Evolutionary conservation across 164 flowering plant genomes (phyloP).

Genomic region (Euptelea pleiosperma): DNA sequence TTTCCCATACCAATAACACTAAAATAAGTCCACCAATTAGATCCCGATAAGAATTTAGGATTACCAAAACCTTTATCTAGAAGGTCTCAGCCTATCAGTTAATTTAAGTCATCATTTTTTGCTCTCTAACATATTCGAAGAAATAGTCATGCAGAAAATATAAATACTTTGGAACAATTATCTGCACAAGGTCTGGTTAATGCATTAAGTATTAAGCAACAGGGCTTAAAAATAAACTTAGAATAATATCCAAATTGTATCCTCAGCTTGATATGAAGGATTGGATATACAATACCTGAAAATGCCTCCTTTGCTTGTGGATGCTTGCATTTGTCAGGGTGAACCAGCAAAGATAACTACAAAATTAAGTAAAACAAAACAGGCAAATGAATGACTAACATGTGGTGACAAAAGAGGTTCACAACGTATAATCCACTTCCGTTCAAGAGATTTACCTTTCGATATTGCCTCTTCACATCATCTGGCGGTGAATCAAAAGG

Average conservation of each 20-base stretch:
- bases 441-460: constrained; percentile 56
- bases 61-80: too few relatives aligned
- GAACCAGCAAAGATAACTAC: constrained; percentile 91
- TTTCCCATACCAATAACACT: too few relatives aligned
- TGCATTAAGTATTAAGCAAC: neutral
- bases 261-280: neutral
- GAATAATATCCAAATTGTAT: neutral
- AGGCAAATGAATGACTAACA: constrained; percentile 4
- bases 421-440: neutral
- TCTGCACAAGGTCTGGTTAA: neutral
- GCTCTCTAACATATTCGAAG: neutral
- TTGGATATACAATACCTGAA: constrained; percentile 43
- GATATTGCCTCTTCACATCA: constrained; percentile 86
- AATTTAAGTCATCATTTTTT: too few relatives aligned
- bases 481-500: constrained; percentile 69
- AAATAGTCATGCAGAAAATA: neutral
- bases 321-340: constrained; percentile 99
- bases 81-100: too few relatives aligned
- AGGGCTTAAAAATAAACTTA: neutral
- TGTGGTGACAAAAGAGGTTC: neutral
- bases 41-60: too few relatives aligned
- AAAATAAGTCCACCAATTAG: too few relatives aligned
- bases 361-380: constrained; percentile 4
- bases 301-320: constrained; percentile 99
- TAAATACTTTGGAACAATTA: neutral